Conservation (phyloP, 202 grass and related monocot species). For the Carex arenaria region DNA sequence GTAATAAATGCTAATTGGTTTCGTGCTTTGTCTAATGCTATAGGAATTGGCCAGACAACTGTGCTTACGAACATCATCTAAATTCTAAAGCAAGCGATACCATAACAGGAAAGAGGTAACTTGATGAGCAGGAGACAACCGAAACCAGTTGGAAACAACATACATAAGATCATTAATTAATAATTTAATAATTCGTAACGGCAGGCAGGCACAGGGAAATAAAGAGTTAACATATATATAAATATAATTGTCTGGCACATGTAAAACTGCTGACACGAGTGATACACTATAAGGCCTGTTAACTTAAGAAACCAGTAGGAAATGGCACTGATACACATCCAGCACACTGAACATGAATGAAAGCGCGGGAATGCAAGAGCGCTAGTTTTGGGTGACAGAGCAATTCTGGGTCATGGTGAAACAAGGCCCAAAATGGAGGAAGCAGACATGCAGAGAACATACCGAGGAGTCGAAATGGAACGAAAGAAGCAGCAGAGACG, state of each 20-base stretch:
- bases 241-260: no score
- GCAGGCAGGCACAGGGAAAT: no score
- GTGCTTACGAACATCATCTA: background rate
- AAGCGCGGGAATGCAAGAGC: background rate
- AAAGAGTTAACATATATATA: no score
- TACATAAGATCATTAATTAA: no score
- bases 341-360: no score
- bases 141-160: background rate
- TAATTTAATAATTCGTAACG: no score
- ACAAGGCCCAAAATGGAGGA: background rate
- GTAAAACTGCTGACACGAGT: no score
- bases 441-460: background rate
- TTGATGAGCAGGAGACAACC: background rate
- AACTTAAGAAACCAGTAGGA: no score
- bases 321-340: no score
- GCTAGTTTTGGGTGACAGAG: background rate
- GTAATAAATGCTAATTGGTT: background rate
- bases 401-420: background rate
- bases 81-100: background rate
- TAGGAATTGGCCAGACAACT: background rate
- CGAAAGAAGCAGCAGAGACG: slow-evolving; percentile 12
- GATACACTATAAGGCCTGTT: no score
- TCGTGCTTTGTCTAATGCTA: background rate
- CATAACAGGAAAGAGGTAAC: background rate
- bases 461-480: background rate